phyloP scores from a whole-genome alignment of 345 rosid species.

The Salix purpurea region DNA sequence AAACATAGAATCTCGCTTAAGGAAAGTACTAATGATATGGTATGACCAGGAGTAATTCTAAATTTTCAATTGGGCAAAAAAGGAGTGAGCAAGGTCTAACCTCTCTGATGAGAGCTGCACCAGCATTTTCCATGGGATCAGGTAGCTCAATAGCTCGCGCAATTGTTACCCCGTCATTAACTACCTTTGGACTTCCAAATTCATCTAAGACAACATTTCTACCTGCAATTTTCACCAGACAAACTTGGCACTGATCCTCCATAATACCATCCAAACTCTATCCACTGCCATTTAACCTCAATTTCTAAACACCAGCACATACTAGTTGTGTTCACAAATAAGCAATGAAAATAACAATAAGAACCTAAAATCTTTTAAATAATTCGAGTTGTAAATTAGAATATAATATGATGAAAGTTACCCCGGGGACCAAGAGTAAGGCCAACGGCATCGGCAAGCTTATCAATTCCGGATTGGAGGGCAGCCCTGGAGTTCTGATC shows the following conservation, averaged over 20 bases:
- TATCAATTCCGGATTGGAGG: slow-evolving; percentile 89
- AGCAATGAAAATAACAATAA: neutral
- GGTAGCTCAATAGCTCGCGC: slow-evolving; percentile 92
- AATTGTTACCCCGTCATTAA: slow-evolving; percentile 97
- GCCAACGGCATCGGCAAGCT: slow-evolving; percentile 88
- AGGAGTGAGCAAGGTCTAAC: slow-evolving; percentile 26
- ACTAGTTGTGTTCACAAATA: neutral
- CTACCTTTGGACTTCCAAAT: slow-evolving; percentile 92
- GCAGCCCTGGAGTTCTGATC: slow-evolving; percentile 79
- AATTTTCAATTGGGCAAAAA: neutral
- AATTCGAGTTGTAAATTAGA: too few species aligned
- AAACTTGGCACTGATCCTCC: neutral
- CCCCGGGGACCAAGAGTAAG: slow-evolving; percentile 99
- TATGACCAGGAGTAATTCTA: neutral
- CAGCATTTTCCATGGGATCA: slow-evolving; percentile 97
- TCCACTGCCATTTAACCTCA: neutral
- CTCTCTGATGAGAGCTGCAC: slow-evolving; percentile 98
- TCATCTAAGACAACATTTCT: slow-evolving; percentile 96
- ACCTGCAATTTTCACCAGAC: slow-evolving; percentile 38
- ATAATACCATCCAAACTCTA: neutral
- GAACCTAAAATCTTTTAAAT: neutral
- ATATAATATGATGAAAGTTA: slow-evolving; percentile 14
- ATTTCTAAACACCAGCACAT: neutral
- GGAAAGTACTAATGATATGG: neutral
- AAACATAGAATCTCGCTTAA: neutral